Evolutionary conservation across 257 asterid species (phyloP).

Genomic region (Lycium barbarum): DNA sequence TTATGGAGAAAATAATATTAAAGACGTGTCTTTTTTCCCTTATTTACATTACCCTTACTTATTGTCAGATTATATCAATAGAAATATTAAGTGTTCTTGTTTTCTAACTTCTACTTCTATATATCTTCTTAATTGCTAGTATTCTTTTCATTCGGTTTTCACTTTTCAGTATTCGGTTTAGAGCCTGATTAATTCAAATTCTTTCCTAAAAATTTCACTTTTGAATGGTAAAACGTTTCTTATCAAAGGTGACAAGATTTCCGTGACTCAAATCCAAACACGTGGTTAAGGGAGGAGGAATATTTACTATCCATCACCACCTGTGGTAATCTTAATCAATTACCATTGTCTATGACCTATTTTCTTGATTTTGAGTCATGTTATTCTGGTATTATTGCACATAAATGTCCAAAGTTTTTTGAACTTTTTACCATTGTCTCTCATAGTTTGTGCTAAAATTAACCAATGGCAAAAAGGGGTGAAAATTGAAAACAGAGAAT

Average conservation of each 20-base stretch:
- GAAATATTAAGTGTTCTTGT: not conserved
- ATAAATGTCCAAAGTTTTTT: slow-evolving; percentile 6
- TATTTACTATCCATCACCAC: not conserved
- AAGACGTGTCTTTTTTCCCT: not conserved
- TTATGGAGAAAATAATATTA: slow-evolving; percentile 32
- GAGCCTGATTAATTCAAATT: not conserved
- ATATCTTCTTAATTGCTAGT: too few species aligned
- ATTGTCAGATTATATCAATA: not conserved
- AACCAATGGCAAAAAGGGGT: slow-evolving; percentile 19
- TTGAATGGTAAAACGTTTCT: not conserved
- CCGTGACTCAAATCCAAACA: not conserved
- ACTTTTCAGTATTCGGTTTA: not conserved
- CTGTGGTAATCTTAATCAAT: not conserved
- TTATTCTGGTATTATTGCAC: not conserved
- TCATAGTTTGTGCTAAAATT: slow-evolving; percentile 27
- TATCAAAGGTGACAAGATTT: not conserved
- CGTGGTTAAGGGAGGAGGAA: not conserved
- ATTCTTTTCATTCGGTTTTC: too few species aligned
- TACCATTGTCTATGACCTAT: not conserved
- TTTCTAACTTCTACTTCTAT: not conserved
- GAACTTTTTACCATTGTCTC: not conserved
- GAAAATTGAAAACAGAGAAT: slow-evolving; percentile 35
- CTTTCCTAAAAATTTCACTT: not conserved
- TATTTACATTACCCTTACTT: not conserved
- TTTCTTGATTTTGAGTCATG: slow-evolving; percentile 11